A percentile compares a stretch with the other conserved stretches of the same genome.
These are phyloP conservation scores for Didymella exigua DNA, from an alignment of 2,329 filamentous ascomycete species.

Conservation along the genomic window DNA sequence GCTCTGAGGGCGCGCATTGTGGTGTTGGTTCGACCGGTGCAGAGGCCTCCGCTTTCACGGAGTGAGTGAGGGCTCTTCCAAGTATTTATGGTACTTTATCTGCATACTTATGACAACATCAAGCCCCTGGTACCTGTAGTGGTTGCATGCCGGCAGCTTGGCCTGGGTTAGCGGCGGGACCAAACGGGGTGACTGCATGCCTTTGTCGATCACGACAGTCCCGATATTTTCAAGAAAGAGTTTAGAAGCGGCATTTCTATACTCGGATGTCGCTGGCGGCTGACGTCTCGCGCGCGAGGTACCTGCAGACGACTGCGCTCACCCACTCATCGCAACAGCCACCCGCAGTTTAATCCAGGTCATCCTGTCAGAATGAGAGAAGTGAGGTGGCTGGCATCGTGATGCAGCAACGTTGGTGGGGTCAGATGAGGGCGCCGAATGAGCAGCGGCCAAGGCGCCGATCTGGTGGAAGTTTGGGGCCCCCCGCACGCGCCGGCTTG, in stretches of 20 bases:
- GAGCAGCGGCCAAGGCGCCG: conserved; percentile 10
- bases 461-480: conserved; percentile 4
- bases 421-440: conserved; percentile 26
- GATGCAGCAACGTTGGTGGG: conserved; percentile 22
- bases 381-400: conserved; percentile 12
- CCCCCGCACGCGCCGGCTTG: conserved; percentile 18
- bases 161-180: conserved; percentile 33
- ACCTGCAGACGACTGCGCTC: neutral
- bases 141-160: conserved; percentile 28
- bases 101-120: conserved; percentile 21
- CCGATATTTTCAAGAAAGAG: conserved; percentile 2
- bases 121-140: conserved; percentile 23
- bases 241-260: conserved; percentile 1
- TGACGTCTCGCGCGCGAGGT: conserved; percentile 5
- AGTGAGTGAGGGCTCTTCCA: neutral
- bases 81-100: conserved; percentile 30
- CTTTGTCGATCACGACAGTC: conserved; percentile 31
- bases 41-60: neutral
- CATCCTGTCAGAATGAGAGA: no score
- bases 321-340: neutral
- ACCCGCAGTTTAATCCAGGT: no score
- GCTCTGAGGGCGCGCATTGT: neutral
- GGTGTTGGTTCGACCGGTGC: neutral
- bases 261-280: conserved; percentile 15
- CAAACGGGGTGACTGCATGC: conserved; percentile 32